A percentile compares a stretch with the other conserved stretches of the same genome.
These are phyloP conservation scores for Trebouxia sp. DNA, from an alignment of 139 green algal species.

Conservation along the genomic window DNA sequence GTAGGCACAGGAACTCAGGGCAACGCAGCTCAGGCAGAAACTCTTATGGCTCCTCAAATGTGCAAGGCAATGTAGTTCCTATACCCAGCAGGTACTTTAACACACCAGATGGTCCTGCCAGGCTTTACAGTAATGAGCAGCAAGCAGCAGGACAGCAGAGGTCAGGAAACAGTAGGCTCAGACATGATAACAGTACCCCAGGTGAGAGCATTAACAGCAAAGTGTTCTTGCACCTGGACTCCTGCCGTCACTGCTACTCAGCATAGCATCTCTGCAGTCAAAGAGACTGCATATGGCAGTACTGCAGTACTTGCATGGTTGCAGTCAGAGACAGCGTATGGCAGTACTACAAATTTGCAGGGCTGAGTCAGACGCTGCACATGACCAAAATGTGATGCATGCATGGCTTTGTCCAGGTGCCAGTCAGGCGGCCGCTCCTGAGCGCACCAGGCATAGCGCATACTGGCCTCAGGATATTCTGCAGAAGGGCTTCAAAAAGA, in stretches of 20 bases:
- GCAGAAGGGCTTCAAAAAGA: constrained; percentile 43
- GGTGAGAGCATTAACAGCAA: background rate
- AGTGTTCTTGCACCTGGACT: too few species aligned
- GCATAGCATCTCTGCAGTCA: too few species aligned
- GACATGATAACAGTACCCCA: background rate
- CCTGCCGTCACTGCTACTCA: too few species aligned
- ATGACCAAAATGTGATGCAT: too few species aligned
- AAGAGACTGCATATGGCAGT: too few species aligned
- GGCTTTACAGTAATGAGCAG: too few species aligned
- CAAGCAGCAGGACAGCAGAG: background rate
- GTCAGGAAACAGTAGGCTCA: background rate
- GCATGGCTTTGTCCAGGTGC: background rate
- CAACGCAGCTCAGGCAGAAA: background rate
- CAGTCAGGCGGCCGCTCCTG: background rate
- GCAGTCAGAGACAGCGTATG: too few species aligned
- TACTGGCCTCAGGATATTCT: constrained; percentile 22
- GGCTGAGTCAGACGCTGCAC: too few species aligned
- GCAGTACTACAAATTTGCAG: too few species aligned
- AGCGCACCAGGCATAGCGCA: background rate
- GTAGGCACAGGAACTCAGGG: background rate
- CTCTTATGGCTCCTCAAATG: background rate
- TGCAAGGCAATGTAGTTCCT: background rate
- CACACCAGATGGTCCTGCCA: background rate
- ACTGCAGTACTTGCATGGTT: too few species aligned
- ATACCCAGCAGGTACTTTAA: background rate